Conservation (phyloP, 495 filamentous ascomycete genomes). For the Talaromyces nanjingensis region DNA sequence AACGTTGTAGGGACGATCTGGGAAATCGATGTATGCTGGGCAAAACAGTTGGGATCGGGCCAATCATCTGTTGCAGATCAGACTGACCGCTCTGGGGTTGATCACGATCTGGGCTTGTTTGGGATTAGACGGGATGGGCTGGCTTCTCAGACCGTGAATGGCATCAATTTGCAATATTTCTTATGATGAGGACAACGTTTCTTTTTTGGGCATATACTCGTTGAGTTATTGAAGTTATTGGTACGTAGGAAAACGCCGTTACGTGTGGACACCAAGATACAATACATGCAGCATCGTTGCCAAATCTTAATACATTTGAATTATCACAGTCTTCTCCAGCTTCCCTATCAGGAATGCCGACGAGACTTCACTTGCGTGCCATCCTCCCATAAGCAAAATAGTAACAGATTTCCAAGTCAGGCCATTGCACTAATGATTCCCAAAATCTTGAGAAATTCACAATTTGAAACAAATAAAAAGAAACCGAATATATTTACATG, state of each 20-base stretch:
- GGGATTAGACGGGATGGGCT: not conserved
- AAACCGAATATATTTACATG: not conserved
- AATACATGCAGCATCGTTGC: not conserved
- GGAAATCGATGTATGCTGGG: not conserved
- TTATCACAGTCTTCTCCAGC: not conserved
- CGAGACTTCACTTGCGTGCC: not conserved
- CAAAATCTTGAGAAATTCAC: not conserved
- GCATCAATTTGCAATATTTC: not conserved
- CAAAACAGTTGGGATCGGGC: constrained; percentile 5
- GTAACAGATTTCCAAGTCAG: not conserved
- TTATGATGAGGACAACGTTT: not conserved
- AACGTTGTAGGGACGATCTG: constrained; percentile 8
- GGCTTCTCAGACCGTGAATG: not conserved
- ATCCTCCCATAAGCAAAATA: not conserved
- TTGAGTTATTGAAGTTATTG: not conserved
- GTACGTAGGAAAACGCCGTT: not conserved
- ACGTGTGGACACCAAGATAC: not conserved
- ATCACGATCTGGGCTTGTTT: constrained; percentile 3
- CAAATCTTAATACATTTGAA: not conserved
- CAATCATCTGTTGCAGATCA: not conserved
- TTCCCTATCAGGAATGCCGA: not conserved
- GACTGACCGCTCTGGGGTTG: not conserved
- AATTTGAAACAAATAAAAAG: not conserved
- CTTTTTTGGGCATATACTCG: not conserved
- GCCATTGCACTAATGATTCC: not conserved